Evolutionary conservation across 2,329 filamentous ascomycete genomes (phyloP).

Genomic region (Neophaeococcomyces mojaviensis): DNA sequence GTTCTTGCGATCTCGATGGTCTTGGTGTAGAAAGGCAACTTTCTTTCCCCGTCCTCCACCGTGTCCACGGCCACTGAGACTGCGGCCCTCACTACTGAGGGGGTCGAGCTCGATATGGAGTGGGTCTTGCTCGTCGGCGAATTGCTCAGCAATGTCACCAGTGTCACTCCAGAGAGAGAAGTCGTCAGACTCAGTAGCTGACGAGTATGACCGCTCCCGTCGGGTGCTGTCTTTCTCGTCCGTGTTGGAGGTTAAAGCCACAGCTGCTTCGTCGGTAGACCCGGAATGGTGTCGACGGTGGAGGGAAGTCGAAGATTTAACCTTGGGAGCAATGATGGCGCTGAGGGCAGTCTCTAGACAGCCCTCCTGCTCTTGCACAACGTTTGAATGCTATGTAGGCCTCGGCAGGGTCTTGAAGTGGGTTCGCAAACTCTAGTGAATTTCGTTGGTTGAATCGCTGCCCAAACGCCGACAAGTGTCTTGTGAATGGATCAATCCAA

Average conservation of each 20-base stretch:
- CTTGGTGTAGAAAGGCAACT: slow-evolving; percentile 20
- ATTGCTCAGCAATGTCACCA: slow-evolving; percentile 87
- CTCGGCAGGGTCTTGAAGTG: slow-evolving; percentile 8
- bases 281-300: slow-evolving; percentile 2
- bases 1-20: slow-evolving; percentile 35
- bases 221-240: slow-evolving; percentile 40
- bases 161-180: slow-evolving; percentile 89
- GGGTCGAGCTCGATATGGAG: slow-evolving; percentile 60
- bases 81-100: slow-evolving; percentile 33
- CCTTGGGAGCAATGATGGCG: slow-evolving; percentile 79
- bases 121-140: slow-evolving; percentile 74
- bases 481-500: slow-evolving; percentile 5
- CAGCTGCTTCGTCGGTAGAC: slow-evolving; percentile 25
- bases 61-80: slow-evolving; percentile 25
- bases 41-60: slow-evolving; percentile 23
- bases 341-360: slow-evolving; percentile 70
- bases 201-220: slow-evolving; percentile 45
- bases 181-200: slow-evolving; percentile 49
- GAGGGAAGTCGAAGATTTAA: slow-evolving; percentile 28
- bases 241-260: slow-evolving; percentile 34
- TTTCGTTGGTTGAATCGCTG: background rate
- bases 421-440: background rate
- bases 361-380: slow-evolving; percentile 39
- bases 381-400: slow-evolving; percentile 7
- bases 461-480: background rate